These are phyloP conservation scores for Acarospora socialis DNA, from an alignment of 2,329 filamentous ascomycete species.

Conservation along the genomic window DNA sequence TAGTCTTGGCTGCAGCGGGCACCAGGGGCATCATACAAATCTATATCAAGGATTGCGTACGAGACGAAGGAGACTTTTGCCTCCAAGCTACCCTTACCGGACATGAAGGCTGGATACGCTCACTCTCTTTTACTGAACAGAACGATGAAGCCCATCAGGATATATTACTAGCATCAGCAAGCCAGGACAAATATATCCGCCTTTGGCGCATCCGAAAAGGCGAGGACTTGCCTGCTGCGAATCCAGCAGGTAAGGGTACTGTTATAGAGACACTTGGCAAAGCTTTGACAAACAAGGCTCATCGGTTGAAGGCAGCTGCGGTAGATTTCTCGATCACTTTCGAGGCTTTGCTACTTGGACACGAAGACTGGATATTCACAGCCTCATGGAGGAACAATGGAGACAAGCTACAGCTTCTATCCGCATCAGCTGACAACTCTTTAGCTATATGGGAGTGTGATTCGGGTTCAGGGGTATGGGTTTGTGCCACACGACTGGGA, in stretches of 20 bases:
- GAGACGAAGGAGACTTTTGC: slow-evolving; percentile 40
- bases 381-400: slow-evolving; percentile 53
- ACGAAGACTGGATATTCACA: slow-evolving; percentile 98
- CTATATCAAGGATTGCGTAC: slow-evolving; percentile 43
- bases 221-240: slow-evolving; percentile 43
- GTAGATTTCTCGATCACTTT: slow-evolving; percentile 72
- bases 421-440: slow-evolving; percentile 89
- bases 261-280: slow-evolving; percentile 38
- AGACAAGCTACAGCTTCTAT: slow-evolving; percentile 57
- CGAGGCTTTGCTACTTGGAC: slow-evolving; percentile 81
- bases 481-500: slow-evolving; percentile 70
- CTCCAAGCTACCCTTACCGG: slow-evolving; percentile 66
- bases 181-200: slow-evolving; percentile 93
- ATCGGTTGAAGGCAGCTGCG: slow-evolving; percentile 50
- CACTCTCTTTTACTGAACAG: slow-evolving; percentile 63
- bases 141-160: slow-evolving; percentile 43
- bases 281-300: slow-evolving; percentile 77
- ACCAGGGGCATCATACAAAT: slow-evolving; percentile 74
- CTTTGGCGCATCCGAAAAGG: slow-evolving; percentile 72
- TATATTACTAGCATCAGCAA: slow-evolving; percentile 75
- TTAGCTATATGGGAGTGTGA: slow-evolving; percentile 88
- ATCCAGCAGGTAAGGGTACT: slow-evolving; percentile 22
- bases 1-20: slow-evolving; percentile 70
- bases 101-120: slow-evolving; percentile 90
- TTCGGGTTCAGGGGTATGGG: slow-evolving; percentile 71